These are phyloP conservation scores for Rehmannia glutinosa DNA, from an alignment of 257 asterid genomes.

Conservation along the genomic window DNA sequence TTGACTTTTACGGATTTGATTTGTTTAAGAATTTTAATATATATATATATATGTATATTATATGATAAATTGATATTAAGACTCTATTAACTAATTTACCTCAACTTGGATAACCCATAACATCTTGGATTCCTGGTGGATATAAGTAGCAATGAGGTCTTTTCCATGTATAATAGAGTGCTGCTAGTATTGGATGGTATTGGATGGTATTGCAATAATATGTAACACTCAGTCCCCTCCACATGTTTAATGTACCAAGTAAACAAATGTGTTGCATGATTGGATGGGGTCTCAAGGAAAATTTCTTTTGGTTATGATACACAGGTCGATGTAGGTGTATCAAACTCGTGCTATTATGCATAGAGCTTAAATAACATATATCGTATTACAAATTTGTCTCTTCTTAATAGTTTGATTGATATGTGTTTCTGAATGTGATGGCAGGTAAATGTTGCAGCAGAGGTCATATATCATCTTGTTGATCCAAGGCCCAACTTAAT, in stretches of 20 bases:
- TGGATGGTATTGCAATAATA: too few species aligned
- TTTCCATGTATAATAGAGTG: not conserved
- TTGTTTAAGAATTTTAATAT: too few species aligned
- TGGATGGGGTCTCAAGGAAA: not conserved
- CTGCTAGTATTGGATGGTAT: too few species aligned
- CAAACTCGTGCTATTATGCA: not conserved
- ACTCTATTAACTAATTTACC: too few species aligned
- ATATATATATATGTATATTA: too few species aligned
- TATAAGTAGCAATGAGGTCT: not conserved
- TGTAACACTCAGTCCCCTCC: too few species aligned
- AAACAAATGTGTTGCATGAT: too few species aligned
- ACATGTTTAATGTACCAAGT: too few species aligned
- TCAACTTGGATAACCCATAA: not conserved
- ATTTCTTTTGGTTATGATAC: not conserved
- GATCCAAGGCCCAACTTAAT: conserved; percentile 96
- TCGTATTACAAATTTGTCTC: not conserved
- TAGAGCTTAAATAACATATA: not conserved
- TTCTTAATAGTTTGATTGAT: conserved; percentile 3
- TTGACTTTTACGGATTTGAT: too few species aligned
- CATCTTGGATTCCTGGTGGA: too few species aligned
- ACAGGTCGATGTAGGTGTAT: not conserved
- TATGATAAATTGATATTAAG: too few species aligned
- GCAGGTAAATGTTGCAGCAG: conserved; percentile 93
- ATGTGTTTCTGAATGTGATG: not conserved
- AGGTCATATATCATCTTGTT: conserved; percentile 90